A percentile compares a stretch with the other conserved stretches of the same genome.
Evolutionary conservation across 2,329 filamentous ascomycete genomes (phyloP).

Genomic region (Lecanicillium sp.): DNA sequence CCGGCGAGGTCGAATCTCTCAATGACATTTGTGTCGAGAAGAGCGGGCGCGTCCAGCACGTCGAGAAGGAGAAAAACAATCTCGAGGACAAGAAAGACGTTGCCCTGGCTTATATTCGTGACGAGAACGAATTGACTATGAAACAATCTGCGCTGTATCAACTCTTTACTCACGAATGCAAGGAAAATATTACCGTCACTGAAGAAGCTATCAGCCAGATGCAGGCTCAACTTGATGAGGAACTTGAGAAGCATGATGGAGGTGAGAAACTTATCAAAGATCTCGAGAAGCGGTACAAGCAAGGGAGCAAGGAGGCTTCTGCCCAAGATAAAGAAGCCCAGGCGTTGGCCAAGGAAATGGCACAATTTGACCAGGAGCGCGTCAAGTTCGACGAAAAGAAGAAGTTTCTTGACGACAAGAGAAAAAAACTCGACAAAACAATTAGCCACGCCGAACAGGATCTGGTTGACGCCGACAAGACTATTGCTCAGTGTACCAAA

Average conservation of each 20-base stretch:
- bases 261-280: constrained; percentile 85
- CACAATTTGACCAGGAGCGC: constrained; percentile 89
- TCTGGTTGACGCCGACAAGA: constrained; percentile 64
- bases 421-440: constrained; percentile 89
- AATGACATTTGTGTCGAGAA: constrained; percentile 96
- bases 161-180: constrained; percentile 79
- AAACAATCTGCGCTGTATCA: constrained; percentile 94
- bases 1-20: constrained; percentile 77
- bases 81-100: constrained; percentile 97
- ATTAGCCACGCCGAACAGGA: constrained; percentile 70
- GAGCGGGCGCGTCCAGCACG: constrained; percentile 88
- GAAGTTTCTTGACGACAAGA: constrained; percentile 85
- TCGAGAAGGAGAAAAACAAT: constrained; percentile 90
- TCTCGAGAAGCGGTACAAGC: constrained; percentile 76
- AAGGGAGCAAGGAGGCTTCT: constrained; percentile 76
- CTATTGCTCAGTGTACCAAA: constrained; percentile 66
- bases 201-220: constrained; percentile 87
- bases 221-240: constrained; percentile 75
- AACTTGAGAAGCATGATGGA: constrained; percentile 86
- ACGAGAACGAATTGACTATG: constrained; percentile 84
- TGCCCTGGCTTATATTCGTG: constrained; percentile 76
- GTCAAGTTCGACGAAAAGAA: constrained; percentile 98
- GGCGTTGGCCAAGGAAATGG: constrained; percentile 72
- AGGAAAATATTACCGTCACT: constrained; percentile 80
- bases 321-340: constrained; percentile 75